Base-by-base conservation (phyloP, 495 filamentous ascomycete species). In the Penicillium antarcticum region DNA sequence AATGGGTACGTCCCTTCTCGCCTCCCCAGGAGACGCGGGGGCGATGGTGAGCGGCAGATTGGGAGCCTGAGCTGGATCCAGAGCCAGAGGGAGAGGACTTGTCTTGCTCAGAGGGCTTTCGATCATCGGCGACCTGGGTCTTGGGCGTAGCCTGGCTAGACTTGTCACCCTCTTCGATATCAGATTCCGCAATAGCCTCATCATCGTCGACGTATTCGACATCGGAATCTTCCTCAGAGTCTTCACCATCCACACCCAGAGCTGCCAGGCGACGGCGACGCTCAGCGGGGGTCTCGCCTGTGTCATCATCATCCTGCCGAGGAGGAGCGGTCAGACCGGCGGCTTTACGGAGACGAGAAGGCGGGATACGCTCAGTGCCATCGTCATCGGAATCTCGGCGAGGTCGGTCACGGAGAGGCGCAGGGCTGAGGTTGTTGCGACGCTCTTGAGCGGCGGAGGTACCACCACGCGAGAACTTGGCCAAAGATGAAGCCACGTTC, bases 241-340 rank as follows among this genome's bases (percentile, higher is more conserved):
- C 84, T 14, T 77, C 79, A 14, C 76, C 78, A 19, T 77, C 78
- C 6, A 79, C 70, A 40, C 90, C 91, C n/a, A 96, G 71, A 4
- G 92, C 92, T 1, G 89, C 92, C 47, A 95, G 82, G 66, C 92
- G 84, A 53, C 91, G 79, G 33, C 87, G 79, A 37, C 87, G 78
- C 69, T 96, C 92, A 0, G 91, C 92, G 0, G 88, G 82, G 4
- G 90, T 95, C 67, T 96, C 92, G 35, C 76, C 80, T 3, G 69
- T 71, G 19, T 85, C 81, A 14, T 71, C 76, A 34, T 63, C 50
- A 43, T 8, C 37, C 57, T 69, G 31, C 42, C 61, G 52, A 32
- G 63, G 55, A 35, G 69, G 38, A 35, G 59, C 49, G 14, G 54
- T 26, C n/a, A 72, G 44, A 53, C 70, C 69, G 29, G 66, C 70